Evolutionary conservation across 371 early-diverging fungal genomes (phyloP), one percentile per base, ranked within the genome.

Genomic region (Circinella minor): DNA sequence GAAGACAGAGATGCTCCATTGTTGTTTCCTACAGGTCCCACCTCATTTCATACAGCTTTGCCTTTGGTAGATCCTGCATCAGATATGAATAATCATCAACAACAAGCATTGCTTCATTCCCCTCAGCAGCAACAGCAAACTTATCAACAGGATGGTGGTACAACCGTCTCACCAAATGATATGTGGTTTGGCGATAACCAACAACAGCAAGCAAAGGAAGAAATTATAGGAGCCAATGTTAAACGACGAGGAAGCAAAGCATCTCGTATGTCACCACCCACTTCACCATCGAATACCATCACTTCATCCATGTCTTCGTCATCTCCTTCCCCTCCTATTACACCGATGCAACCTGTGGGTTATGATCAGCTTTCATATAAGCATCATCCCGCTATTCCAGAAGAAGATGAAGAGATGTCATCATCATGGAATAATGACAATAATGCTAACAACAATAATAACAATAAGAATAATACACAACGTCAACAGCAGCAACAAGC

Each of bases 401-500:
- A 86, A 67, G 86, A 86, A 67, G 84, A 84, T 37, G 86, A 84
- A 39, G 76, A 76, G n/a, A 67, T 75, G 67, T 62, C 72, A 37
- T 0, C 37, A 7, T 18, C 60, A 4, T 43, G 36, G 39, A 13
- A n/a, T 38, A 39, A 39, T 69, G 65, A 51, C 66, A 64, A 60
- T 64, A 10, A 72, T 10, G 3, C 43, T 11, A 43, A n/a, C 51
- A 71, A 74, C 49, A 70, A 71, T 34, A 63, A 62, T 73, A 72
- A 36, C n/a, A 70, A 60, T 17, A 59, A 69, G 67, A 39, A 61
- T n/a, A 51, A 14, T 51, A 55, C 61, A 73, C 70, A 61, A 36
- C 69, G 63, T 46, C 48, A 38, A 55, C 27, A 46, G 3, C 43
- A 43, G 43, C 43, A 11, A 27, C 27, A 27, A 27, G 43, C 11